Evolutionary conservation across 2,329 filamentous ascomycete species (phyloP).

Genomic region (Ophiocordyceps sinensis): DNA sequence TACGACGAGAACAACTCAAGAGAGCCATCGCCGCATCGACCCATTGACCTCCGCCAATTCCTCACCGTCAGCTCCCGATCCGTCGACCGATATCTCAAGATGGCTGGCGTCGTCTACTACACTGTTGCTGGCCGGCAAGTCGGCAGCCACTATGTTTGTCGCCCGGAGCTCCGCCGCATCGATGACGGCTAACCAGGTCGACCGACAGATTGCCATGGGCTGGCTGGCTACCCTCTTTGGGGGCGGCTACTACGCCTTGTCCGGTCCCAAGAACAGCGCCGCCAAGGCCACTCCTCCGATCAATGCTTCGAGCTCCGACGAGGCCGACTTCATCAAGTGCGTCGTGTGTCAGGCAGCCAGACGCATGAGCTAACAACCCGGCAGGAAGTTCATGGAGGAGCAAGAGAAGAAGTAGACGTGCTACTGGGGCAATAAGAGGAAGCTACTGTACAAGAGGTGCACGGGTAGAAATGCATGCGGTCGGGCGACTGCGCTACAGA

Average conservation of each 20-base stretch:
- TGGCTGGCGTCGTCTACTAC: slow-evolving; percentile 31
- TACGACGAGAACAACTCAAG: too few species aligned
- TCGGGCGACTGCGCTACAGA: too few species aligned
- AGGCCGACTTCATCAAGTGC: slow-evolving; percentile 53
- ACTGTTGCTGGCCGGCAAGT: slow-evolving; percentile 43
- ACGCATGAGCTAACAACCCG: slow-evolving; percentile 9
- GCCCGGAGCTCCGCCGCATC: neutral
- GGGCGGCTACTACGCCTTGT: slow-evolving; percentile 28
- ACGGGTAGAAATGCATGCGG: too few species aligned
- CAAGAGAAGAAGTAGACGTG: slow-evolving; percentile 23
- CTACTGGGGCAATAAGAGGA: neutral
- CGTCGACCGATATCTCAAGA: slow-evolving; percentile 7
- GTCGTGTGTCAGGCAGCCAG: slow-evolving; percentile 15
- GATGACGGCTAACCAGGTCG: neutral
- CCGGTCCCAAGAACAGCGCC: slow-evolving; percentile 29
- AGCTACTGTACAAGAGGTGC: neutral
- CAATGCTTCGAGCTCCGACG: slow-evolving; percentile 46
- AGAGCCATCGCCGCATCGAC: neutral
- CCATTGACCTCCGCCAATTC: slow-evolving; percentile 15
- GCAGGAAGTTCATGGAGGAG: slow-evolving; percentile 25
- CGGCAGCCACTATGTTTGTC: slow-evolving; percentile 44
- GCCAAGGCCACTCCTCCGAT: slow-evolving; percentile 38
- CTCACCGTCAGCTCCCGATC: neutral
- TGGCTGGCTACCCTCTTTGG: slow-evolving; percentile 37
- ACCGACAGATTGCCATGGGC: slow-evolving; percentile 39